Conservation (phyloP, 352 stramenopile species). For the Phytophthora europaea region DNA sequence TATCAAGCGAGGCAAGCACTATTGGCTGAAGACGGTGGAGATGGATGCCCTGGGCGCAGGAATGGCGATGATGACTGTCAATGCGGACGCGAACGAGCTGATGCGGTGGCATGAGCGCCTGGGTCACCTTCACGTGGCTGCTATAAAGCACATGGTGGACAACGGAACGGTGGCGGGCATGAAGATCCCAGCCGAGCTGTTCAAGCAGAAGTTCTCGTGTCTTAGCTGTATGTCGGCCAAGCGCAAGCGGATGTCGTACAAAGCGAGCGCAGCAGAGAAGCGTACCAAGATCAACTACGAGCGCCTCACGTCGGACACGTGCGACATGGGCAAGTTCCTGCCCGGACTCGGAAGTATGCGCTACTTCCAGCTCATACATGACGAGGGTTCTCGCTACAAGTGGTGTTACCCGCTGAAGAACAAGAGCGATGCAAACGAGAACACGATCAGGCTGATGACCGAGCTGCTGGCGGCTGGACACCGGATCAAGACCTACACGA, state of each 20-base stretch:
- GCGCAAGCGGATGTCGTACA: not conserved
- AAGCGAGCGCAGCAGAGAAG: not conserved
- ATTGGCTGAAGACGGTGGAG: not conserved
- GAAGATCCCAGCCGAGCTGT: not conserved
- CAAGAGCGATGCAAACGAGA: not conserved
- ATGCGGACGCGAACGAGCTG: not conserved
- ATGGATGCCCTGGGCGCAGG: not conserved
- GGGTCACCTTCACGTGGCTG: not conserved
- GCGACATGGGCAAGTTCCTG: not conserved
- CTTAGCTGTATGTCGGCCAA: not conserved
- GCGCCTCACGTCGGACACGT: not conserved
- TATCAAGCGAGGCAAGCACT: not conserved
- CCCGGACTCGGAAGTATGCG: not conserved
- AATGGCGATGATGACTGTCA: not conserved
- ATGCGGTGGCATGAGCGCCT: not conserved
- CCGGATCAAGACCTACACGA: slow-evolving; percentile 8
- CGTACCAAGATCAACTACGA: not conserved
- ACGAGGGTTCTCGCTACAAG: not conserved
- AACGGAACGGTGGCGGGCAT: not conserved
- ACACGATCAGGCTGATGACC: slow-evolving; percentile 1
- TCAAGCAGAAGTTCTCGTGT: not conserved
- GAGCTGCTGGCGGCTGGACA: slow-evolving; percentile 3
- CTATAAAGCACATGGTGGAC: not conserved
- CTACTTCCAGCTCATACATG: not conserved
- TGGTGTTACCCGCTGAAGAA: not conserved